Base-by-base conservation (phyloP, 192 early-diverging fungal genomes). In the Lobulomyces angularis region DNA sequence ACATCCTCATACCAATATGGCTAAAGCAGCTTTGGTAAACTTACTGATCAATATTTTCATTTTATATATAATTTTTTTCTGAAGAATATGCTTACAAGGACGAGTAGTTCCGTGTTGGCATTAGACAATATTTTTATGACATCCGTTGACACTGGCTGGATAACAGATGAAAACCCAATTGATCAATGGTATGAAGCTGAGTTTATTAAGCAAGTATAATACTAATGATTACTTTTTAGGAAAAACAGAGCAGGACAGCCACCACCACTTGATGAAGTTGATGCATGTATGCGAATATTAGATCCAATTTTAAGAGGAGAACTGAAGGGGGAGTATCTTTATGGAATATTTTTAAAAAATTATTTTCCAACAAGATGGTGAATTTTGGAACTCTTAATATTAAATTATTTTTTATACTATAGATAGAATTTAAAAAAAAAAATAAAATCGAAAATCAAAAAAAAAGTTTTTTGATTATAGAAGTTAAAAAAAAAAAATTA, bases 31-130 rank as follows among this genome's bases (percentile, higher is more conserved):
- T 48, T 48, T 21, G 35, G 7, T 48, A 8, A 27, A 4, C 5
- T n/a, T 32, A 19, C 12, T 53, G 22, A 36, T 45, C 30, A 49
- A 58, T 26, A 46, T 7, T 8, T 9, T 22, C n/a, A 12, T 45
- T 47, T 11, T 50, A 52, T 52, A 66, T 6, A 50, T 62, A 6
- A 38, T 74, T n/a, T n/a, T n/a, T n/a, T n/a, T n/a, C n/a, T n/a
- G n/a, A n/a, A n/a, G 6, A 74, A 74, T 41, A 74, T 74, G 71
- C 57, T 74, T 58, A 74, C 71, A 9, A 53, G 71, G 14, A 74
- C 71, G 3, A 37, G 57, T 24, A 53, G 61, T n/a, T 50, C 48
- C 2, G 71, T 64, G 3, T 49, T 74, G 38, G 59, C 60, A 4
- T 53, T 33, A 1, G 39, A 51, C 28, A 51, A 55, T 12, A 74